Evolutionary conservation across 805 yeast species (phyloP), one percentile per base, ranked within the genome.

Genomic region (Lachancea kluyveri): DNA sequence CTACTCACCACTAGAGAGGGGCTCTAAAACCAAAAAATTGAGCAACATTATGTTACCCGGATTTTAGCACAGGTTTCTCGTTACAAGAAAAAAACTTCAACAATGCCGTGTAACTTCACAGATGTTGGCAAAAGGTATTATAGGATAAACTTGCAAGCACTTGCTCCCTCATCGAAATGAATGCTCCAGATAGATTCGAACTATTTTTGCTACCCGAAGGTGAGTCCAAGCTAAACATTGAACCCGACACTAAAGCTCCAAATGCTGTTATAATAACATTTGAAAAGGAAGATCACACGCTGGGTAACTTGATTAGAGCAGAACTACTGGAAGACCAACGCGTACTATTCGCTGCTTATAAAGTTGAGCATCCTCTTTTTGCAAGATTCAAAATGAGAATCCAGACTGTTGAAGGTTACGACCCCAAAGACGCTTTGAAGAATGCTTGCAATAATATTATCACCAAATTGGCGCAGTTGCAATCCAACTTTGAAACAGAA

Each of bases 141-240:
- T n/a, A n/a, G n/a, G n/a, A n/a, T n/a, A n/a, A n/a, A n/a, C n/a
- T n/a, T n/a, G n/a, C n/a, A n/a, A n/a, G n/a, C n/a, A n/a, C n/a
- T n/a, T n/a, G n/a, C n/a, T n/a, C n/a, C n/a, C n/a, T n/a, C n/a
- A n/a, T n/a, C n/a, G n/a, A n/a, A n/a, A 90, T 92, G 98, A 92
- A 92, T 65, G 97, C 97, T 52, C 99, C 99, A 62, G 98, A 92
- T 66, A 80, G 98, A 71, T 92, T 90, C 59, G 99, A 92, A 68
- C 75, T 92, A 24, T 92, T 92, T 57, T 75, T 92, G 48, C 70
- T 92, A 48, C 97, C 96, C n/a, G 99, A 92, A 59, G 97, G 98
- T 33, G 94, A 85, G 33, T 82, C 90, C 31, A 92, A 92, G 84
- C 70, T 92, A 40, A 78, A 79, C 40, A 77, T 92, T 33, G 81